A percentile compares a stretch with the other conserved stretches of the same genome.
phyloP scores from a whole-genome alignment of 2,329 filamentous ascomycete genomes.

The Huntiella decipiens region DNA sequence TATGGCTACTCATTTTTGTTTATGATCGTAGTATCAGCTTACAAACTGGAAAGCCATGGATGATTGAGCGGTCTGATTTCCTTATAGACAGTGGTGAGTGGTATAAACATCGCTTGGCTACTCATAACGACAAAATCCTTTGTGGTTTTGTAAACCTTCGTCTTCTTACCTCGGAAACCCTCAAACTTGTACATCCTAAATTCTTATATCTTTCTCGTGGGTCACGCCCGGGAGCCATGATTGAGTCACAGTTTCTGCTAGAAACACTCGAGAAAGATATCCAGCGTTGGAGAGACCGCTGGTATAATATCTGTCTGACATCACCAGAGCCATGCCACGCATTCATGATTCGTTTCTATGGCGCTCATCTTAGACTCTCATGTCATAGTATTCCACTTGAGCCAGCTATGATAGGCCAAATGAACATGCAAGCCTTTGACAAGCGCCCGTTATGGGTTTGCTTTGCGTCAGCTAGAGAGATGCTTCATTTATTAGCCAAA shows the following conservation, averaged over 20 bases:
- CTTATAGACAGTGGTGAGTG: conserved; percentile 20
- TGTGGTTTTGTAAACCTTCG: conserved; percentile 21
- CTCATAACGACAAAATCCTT: conserved; percentile 19
- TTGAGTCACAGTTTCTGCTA: conserved; percentile 14
- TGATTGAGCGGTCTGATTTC: conserved; percentile 22
- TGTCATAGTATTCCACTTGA: conserved; percentile 21
- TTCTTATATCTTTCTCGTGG: conserved; percentile 9
- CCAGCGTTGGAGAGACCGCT: conserved; percentile 14
- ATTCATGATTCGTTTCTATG: conserved; percentile 22
- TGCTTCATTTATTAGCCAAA: conserved; percentile 17
- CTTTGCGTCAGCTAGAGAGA: conserved; percentile 18
- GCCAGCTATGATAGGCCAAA: conserved; percentile 15
- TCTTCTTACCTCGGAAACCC: conserved; percentile 19
- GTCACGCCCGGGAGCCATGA: conserved; percentile 12
- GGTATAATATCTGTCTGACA: conserved; percentile 12
- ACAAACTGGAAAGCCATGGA: conserved; percentile 23
- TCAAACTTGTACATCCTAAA: conserved; percentile 13
- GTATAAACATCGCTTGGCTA: conserved; percentile 17
- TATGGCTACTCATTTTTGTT: conserved; percentile 22
- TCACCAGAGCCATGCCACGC: conserved; percentile 16
- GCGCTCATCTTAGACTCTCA: conserved; percentile 20
- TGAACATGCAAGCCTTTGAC: conserved; percentile 13
- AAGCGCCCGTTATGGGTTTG: conserved; percentile 17
- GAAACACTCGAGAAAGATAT: conserved; percentile 14
- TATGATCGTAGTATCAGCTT: conserved; percentile 24